Percentiles rank a stretch among this genome's conserved stretches.
Conservation (phyloP, 202 grass and related monocot genomes). For the Hordeum pubiflorum region DNA sequence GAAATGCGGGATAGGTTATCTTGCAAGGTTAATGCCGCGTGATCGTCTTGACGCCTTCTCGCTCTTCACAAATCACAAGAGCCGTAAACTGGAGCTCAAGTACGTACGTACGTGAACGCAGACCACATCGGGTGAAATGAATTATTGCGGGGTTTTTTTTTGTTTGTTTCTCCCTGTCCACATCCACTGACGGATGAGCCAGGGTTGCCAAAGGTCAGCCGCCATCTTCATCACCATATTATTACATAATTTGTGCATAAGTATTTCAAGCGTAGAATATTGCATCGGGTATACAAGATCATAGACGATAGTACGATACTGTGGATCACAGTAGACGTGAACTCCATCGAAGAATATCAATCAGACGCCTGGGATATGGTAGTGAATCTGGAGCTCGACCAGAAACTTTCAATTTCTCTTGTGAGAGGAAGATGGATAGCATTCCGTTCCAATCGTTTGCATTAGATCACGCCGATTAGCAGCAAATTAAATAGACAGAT, state of each 20-base stretch:
- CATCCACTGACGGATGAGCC: not conserved
- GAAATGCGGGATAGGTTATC: not conserved
- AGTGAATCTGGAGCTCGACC: not conserved
- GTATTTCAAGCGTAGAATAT: not conserved
- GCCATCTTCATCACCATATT: not conserved
- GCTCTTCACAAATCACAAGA: conserved; percentile 13
- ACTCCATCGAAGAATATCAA: not conserved
- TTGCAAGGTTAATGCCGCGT: not conserved
- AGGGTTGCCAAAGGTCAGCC: conserved; percentile 18
- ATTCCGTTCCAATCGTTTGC: not conserved
- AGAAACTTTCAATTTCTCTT: not conserved
- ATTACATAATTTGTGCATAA: not conserved
- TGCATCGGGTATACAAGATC: not conserved
- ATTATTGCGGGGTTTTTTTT: not conserved
- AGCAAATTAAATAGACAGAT: not conserved
- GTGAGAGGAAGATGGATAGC: not conserved
- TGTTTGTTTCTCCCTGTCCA: not conserved
- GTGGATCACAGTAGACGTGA: not conserved
- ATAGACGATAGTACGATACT: not conserved
- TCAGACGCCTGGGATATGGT: not conserved
- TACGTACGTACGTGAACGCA: not conserved
- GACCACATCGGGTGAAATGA: not conserved
- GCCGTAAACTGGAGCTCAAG: not conserved
- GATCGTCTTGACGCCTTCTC: conserved; percentile 24
- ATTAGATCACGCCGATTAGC: not conserved